Conservation (phyloP, 257 asterid species). For the Fraxinus quadrangulata region DNA sequence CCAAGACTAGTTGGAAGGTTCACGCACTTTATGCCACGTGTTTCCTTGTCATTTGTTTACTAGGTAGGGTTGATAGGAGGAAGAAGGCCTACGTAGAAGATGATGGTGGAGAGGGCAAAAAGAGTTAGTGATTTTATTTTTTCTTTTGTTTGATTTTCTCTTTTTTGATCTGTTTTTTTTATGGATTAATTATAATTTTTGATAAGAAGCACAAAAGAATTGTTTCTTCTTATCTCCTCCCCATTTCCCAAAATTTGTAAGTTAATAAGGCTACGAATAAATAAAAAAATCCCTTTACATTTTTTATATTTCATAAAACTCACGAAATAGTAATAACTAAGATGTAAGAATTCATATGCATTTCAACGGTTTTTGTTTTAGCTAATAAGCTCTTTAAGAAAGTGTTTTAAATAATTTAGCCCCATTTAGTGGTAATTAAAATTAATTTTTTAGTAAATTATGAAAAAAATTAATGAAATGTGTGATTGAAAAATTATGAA, state of each 20-base stretch:
- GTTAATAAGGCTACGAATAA: too few relatives aligned
- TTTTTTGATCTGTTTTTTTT: neutral
- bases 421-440: too few relatives aligned
- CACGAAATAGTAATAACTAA: too few relatives aligned
- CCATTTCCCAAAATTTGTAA: neutral
- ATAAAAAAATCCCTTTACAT: too few relatives aligned
- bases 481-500: too few relatives aligned
- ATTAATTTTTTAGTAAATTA: too few relatives aligned
- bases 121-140: constrained; percentile 34
- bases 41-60: constrained; percentile 67
- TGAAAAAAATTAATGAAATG: too few relatives aligned
- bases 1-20: constrained; percentile 71
- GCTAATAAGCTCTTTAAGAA: neutral
- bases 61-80: constrained; percentile 58
- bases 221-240: constrained; percentile 24
- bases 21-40: constrained; percentile 84
- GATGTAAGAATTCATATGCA: neutral
- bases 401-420: too few relatives aligned
- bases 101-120: constrained; percentile 77
- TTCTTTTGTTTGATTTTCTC: neutral
- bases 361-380: neutral
- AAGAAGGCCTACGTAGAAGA: constrained; percentile 78
- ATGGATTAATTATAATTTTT: constrained; percentile 19
- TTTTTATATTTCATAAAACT: too few relatives aligned
- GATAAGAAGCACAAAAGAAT: constrained; percentile 22